These are phyloP conservation scores for Auricularia sp. DNA, from an alignment of 768 basidiomycete species.

Conservation along the genomic window DNA sequence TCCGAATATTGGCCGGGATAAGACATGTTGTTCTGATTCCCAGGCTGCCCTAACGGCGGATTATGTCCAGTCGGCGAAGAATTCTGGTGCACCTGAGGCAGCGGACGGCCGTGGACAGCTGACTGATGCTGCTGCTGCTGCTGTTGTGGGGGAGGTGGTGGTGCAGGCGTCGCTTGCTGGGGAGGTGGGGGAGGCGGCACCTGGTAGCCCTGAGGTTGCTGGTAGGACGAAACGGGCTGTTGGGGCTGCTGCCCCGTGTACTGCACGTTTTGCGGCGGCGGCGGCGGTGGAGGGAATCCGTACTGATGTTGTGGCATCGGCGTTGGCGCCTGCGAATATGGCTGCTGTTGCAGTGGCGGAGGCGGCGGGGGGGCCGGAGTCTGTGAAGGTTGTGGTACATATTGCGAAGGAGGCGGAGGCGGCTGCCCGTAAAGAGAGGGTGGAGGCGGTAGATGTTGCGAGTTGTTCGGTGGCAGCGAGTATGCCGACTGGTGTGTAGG, in stretches of 20 bases:
- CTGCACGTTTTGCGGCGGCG: not conserved
- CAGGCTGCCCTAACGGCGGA: not conserved
- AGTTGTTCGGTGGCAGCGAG: not conserved
- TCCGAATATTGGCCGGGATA: not conserved
- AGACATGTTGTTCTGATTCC: not conserved
- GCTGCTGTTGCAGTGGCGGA: not conserved
- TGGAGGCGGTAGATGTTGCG: slow-evolving; percentile 3
- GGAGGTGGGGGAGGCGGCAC: not conserved
- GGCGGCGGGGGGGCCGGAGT: slow-evolving; percentile 7
- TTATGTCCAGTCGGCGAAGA: not conserved
- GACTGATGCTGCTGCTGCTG: not conserved
- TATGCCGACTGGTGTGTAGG: not conserved
- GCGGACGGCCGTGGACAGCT: not conserved
- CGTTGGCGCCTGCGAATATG: not conserved
- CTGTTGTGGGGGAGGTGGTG: not conserved
- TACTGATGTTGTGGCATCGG: not conserved
- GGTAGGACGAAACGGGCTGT: not conserved
- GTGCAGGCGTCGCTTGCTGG: not conserved
- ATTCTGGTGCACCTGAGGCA: too few species aligned
- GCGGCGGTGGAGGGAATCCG: not conserved
- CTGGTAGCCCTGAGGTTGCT: slow-evolving; percentile 6
- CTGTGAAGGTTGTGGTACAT: slow-evolving; percentile 1
- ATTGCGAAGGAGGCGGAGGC: slow-evolving; percentile 1
- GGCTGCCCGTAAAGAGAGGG: not conserved
- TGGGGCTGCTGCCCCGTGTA: not conserved